A percentile compares a stretch with the other conserved stretches of the same genome.
phyloP scores from a whole-genome alignment of 768 basidiomycete genomes.

The Calocybe cyanea region DNA sequence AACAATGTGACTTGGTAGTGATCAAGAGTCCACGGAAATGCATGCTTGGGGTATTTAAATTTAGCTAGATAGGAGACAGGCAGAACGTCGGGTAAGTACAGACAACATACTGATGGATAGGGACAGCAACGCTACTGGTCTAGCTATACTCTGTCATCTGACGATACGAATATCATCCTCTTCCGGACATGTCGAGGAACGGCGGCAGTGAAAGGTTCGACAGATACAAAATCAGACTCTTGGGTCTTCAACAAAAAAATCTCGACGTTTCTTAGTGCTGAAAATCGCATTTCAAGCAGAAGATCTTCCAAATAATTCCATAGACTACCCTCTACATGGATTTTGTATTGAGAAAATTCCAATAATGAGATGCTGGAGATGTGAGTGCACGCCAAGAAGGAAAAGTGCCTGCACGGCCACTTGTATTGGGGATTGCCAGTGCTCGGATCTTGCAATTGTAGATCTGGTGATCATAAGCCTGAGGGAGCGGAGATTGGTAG shows the following conservation, averaged over 20 bases:
- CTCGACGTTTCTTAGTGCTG: no score
- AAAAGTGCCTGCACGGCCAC: constrained; percentile 3
- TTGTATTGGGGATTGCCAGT: background rate
- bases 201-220: background rate
- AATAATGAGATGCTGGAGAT: constrained; percentile 1
- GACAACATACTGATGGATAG: no score
- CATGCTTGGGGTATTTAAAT: no score
- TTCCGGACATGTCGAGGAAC: constrained; percentile 10
- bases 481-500: constrained; percentile 5
- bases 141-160: no score
- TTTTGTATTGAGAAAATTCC: background rate
- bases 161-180: constrained; percentile 3
- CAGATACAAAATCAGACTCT: background rate
- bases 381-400: background rate
- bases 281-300: constrained; percentile 1
- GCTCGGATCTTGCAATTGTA: no score
- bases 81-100: no score
- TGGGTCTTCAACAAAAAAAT: background rate
- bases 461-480: background rate
- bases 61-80: no score
- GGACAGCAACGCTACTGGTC: no score
- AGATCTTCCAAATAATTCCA: constrained; percentile 7
- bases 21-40: no score
- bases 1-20: no score
- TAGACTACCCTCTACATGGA: background rate